Evolutionary conservation across 75 land plant species (phyloP).

Genomic region (Cupressus sempervirens): DNA sequence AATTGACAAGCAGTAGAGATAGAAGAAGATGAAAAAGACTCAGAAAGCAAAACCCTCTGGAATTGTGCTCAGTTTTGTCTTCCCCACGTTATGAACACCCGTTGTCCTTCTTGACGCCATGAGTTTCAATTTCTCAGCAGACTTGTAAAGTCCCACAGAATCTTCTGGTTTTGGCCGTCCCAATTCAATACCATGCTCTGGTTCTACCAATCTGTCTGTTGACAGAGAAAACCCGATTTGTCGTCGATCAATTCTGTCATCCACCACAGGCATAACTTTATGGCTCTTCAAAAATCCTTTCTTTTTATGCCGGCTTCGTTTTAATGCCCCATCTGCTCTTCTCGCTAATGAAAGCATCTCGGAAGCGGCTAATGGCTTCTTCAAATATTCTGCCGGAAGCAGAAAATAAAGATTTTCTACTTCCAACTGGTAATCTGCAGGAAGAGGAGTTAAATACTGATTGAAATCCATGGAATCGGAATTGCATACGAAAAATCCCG

Average conservation of each 20-base stretch:
- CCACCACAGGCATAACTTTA: background rate
- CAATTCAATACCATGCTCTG: background rate
- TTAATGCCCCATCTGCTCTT: constrained; percentile 24
- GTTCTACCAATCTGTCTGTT: background rate
- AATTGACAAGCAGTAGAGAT: too few relatives aligned
- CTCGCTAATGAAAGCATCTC: constrained; percentile 58
- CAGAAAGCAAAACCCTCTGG: background rate
- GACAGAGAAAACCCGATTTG: background rate
- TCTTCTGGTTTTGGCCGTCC: background rate
- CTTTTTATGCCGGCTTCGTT: background rate
- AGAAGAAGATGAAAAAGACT: too few relatives aligned
- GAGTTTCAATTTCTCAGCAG: background rate
- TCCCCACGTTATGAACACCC: background rate
- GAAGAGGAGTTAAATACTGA: constrained; percentile 23
- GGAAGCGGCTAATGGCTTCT: constrained; percentile 26
- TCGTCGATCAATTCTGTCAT: background rate
- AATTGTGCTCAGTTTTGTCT: background rate
- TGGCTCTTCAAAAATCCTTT: background rate
- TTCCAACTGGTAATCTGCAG: constrained; percentile 33
- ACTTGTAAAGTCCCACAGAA: too few relatives aligned
- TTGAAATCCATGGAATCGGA: constrained; percentile 52
- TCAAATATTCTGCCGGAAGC: constrained; percentile 30
- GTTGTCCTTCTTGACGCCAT: background rate
- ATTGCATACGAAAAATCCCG: constrained; percentile 32
- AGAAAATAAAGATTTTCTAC: constrained; percentile 46